Percentiles rank a stretch among this genome's conserved stretches.
These are phyloP conservation scores for Penicillium sp. DNA, from an alignment of 2,329 filamentous ascomycete species.

Conservation along the genomic window DNA sequence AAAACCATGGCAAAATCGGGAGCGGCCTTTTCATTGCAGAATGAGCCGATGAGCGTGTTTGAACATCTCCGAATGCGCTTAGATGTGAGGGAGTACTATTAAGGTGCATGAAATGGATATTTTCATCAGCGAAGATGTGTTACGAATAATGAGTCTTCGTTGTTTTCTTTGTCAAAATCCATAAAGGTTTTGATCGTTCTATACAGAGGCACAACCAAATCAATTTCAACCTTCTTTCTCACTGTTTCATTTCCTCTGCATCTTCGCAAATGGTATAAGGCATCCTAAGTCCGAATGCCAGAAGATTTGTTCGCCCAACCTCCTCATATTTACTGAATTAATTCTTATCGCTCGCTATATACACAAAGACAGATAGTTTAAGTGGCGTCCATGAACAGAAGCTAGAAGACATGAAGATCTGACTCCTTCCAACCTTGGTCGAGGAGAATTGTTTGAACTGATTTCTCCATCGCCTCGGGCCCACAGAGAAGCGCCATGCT, in stretches of 20 bases:
- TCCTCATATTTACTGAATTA: no score
- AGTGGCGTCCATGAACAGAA: background rate
- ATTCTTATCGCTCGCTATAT: background rate
- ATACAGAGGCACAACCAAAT: no score
- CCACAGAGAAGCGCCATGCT: conserved; percentile 75
- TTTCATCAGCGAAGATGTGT: background rate
- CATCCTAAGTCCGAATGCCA: no score
- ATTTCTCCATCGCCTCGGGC: conserved; percentile 70
- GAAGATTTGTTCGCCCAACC: no score
- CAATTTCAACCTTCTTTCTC: no score
- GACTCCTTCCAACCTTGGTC: conserved; percentile 69
- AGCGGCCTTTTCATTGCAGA: conserved; percentile 28
- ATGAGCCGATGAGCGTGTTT: conserved; percentile 58
- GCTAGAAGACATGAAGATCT: conserved; percentile 72
- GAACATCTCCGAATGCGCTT: conserved; percentile 66
- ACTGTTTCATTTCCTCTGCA: no score
- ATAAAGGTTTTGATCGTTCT: no score
- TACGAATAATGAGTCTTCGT: background rate
- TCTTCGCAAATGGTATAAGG: no score
- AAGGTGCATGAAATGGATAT: conserved; percentile 1
- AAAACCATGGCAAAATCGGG: conserved; percentile 27
- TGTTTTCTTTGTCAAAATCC: background rate
- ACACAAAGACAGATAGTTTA: background rate
- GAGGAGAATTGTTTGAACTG: conserved; percentile 55
- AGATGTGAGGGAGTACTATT: conserved; percentile 70